phyloP scores from a whole-genome alignment of 768 basidiomycete species.

The Psilocybe azurescens region DNA sequence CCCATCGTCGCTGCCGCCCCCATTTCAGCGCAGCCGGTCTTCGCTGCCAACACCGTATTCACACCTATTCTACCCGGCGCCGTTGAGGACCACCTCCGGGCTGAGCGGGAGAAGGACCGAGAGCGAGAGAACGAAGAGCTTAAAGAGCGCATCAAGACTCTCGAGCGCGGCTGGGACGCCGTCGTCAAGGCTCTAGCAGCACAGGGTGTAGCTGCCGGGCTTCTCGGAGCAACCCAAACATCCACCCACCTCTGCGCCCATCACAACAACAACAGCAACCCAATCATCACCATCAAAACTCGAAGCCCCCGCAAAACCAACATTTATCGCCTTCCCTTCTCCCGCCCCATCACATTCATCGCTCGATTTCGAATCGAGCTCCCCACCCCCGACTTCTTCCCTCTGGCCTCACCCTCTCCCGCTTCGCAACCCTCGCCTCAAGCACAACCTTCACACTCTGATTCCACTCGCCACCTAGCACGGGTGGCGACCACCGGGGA shows the following conservation, averaged over 20 bases:
- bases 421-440: constrained; percentile 34
- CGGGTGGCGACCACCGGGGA: constrained; percentile 88
- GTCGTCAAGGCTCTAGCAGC: constrained; percentile 77
- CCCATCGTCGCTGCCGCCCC: constrained; percentile 23
- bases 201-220: constrained; percentile 63
- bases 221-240: constrained; percentile 32
- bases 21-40: constrained; percentile 12
- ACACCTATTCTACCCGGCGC: constrained; percentile 20
- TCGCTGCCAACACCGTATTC: constrained; percentile 23
- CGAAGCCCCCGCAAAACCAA: constrained; percentile 15
- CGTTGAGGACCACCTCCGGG: constrained; percentile 36
- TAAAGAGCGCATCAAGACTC: constrained; percentile 74
- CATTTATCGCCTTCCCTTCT: constrained; percentile 39
- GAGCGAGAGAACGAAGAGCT: constrained; percentile 80
- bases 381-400: constrained; percentile 39
- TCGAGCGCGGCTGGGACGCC: constrained; percentile 83
- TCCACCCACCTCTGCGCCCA: constrained; percentile 29
- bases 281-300: constrained; percentile 28
- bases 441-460: constrained; percentile 37
- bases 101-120: constrained; percentile 51
- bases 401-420: constrained; percentile 35
- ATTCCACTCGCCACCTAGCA: constrained; percentile 97
- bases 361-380: constrained; percentile 33
- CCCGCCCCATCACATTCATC: constrained; percentile 49
- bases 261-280: constrained; percentile 24